These are phyloP conservation scores for Uronychia binucleata DNA, from an alignment of 73 alveolate species.

Conservation along the genomic window DNA sequence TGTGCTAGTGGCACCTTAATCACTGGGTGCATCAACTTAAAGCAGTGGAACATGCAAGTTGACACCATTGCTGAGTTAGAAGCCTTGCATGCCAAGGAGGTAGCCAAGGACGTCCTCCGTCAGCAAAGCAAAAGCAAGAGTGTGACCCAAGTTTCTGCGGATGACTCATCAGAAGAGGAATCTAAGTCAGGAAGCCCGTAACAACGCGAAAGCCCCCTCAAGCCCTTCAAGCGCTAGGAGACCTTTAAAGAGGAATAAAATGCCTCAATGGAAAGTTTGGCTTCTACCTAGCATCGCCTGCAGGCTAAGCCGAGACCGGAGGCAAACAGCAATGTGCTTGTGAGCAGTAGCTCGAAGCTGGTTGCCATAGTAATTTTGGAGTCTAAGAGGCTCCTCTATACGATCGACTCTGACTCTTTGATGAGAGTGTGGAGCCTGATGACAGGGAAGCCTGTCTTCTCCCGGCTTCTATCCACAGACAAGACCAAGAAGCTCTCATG, in stretches of 20 bases:
- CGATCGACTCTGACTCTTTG: constrained; percentile 46
- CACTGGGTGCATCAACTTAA: constrained; percentile 42
- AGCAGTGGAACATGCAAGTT: constrained; percentile 41
- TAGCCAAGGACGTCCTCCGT: constrained; percentile 18
- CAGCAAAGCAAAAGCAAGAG: constrained; percentile 24
- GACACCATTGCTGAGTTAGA: constrained; percentile 43
- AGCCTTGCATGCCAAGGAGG: constrained; percentile 18
- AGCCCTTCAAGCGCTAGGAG: too few species aligned
- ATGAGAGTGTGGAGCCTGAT: constrained; percentile 43
- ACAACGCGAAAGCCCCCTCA: too few species aligned
- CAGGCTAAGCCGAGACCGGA: constrained; percentile 11
- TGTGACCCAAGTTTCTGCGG: too few species aligned
- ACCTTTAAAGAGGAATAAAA: too few species aligned
- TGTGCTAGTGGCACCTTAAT: constrained; percentile 32
- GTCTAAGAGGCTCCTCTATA: background rate
- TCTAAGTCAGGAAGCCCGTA: too few species aligned
- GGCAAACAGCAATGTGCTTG: constrained; percentile 36
- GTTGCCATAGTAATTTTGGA: constrained; percentile 36
- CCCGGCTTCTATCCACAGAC: background rate
- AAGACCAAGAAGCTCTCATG: constrained; percentile 35
- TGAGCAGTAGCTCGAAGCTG: constrained; percentile 38
- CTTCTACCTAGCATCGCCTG: too few species aligned
- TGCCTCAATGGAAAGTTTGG: too few species aligned
- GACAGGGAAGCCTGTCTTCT: constrained; percentile 10
- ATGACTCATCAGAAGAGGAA: too few species aligned